phyloP scores from a whole-genome alignment of 1,139 yeast genomes.

The Candida sanyaensis region DNA sequence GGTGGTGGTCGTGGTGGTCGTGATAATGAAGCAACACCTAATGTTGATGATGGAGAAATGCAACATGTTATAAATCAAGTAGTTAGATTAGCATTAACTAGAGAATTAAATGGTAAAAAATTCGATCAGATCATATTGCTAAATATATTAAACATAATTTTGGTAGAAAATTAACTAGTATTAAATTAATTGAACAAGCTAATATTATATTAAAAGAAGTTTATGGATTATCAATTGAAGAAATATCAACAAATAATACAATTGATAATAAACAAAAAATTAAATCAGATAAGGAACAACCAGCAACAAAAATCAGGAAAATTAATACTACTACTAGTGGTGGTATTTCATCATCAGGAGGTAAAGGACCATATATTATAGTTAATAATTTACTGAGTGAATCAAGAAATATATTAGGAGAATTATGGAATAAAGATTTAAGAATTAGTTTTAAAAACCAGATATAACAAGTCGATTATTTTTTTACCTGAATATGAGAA shows the following conservation, averaged over 20 bases:
- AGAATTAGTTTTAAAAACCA: slow-evolving; percentile 3
- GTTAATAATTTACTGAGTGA: slow-evolving; percentile 21
- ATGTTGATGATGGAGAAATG: slow-evolving; percentile 9
- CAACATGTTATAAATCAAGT: slow-evolving; percentile 19
- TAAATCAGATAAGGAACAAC: slow-evolving; percentile 3
- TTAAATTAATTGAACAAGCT: slow-evolving; percentile 19
- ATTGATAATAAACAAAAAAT: slow-evolving; percentile 8
- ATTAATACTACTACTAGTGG: too few relatives aligned
- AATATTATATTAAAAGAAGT: slow-evolving; percentile 22
- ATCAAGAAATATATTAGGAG: slow-evolving; percentile 24
- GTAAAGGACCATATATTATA: slow-evolving; percentile 18
- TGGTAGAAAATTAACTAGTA: slow-evolving; percentile 18
- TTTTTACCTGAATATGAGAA: slow-evolving; percentile 18
- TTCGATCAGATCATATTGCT: slow-evolving; percentile 19
- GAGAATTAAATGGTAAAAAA: slow-evolving; percentile 27
- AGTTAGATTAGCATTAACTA: slow-evolving; percentile 24
- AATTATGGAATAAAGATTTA: slow-evolving; percentile 20
- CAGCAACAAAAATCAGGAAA: slow-evolving; percentile 4
- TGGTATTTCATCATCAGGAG: too few relatives aligned
- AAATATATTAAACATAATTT: slow-evolving; percentile 25
- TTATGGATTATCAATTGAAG: slow-evolving; percentile 34
- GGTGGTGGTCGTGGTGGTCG: neutral
- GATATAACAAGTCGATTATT: slow-evolving; percentile 14
- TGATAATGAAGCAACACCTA: neutral
- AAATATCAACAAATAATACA: slow-evolving; percentile 17